These are phyloP conservation scores for Arabidopsis thaliana DNA, from an alignment of 345 rosid genomes.

Conservation along the genomic window DNA sequence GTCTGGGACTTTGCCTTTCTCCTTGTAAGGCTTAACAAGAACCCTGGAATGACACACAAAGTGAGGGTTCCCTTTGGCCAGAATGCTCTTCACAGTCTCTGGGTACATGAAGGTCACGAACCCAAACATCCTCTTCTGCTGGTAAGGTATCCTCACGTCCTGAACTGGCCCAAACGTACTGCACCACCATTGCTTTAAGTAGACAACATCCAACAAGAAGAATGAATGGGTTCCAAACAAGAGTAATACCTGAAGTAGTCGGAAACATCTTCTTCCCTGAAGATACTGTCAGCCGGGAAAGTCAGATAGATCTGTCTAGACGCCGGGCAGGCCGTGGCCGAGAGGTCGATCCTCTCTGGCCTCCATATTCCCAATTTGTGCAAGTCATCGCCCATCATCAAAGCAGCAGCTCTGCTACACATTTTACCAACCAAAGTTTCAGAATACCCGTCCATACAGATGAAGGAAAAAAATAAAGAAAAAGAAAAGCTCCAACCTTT, in stretches of 20 bases:
- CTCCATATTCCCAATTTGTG: conserved; percentile 57
- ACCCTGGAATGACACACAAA: conserved; percentile 86
- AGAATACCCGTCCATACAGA: not conserved
- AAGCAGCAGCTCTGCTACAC: conserved; percentile 40
- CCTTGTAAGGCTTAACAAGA: conserved; percentile 88
- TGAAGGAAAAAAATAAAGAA: not conserved
- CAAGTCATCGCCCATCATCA: conserved; percentile 64
- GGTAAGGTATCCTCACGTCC: conserved; percentile 87
- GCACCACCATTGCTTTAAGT: conserved; percentile 15
- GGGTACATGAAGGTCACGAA: conserved; percentile 77
- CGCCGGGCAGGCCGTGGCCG: conserved; percentile 51
- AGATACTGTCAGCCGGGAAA: conserved; percentile 83
- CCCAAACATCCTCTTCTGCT: conserved; percentile 93
- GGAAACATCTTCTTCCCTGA: conserved; percentile 85
- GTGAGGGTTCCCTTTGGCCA: conserved; percentile 87
- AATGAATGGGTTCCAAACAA: not conserved
- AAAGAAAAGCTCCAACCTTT: conserved; percentile 8
- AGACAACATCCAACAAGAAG: not conserved
- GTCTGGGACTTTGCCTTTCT: conserved; percentile 85
- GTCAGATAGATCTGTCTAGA: conserved; percentile 85
- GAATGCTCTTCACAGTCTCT: conserved; percentile 78
- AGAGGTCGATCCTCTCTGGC: conserved; percentile 49
- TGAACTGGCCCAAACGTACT: conserved; percentile 78
- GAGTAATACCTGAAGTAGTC: conserved; percentile 65
- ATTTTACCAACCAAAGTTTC: not conserved